Evolutionary conservation across 2,329 filamentous ascomycete species (phyloP), one percentile per base, ranked within the genome.

Genomic region (Fusarium sarcochroum): DNA sequence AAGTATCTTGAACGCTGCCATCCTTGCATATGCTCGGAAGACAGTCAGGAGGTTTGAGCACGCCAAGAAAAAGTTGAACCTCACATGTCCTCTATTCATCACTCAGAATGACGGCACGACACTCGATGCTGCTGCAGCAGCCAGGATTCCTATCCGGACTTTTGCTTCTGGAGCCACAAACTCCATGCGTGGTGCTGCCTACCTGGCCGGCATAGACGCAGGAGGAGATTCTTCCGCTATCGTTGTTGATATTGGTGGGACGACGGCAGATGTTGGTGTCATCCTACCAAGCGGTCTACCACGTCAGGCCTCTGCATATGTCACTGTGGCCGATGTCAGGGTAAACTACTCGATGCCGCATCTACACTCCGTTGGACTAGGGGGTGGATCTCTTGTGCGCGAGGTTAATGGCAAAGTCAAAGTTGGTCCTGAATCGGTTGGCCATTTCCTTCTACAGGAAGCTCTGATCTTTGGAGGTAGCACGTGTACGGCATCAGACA

Each of bases 221-320:
- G 64, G 57, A 9, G 64, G 55, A 9, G 49, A 53, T 6, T 23
- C 53, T n/a, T 23, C 55, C 4, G 42, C 66, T 52, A 71, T 25
- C 48, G 84, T 87, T 0, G 80, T 86, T 6, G 85, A 87, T 70
- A 81, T 87, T 20, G 85, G 85, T 6, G 85, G 85, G 15, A 87
- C 85, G 0, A 87, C 85, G 0, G 81, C 84, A 1, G 85, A 87
- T 58, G 81, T 85, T 7, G 84, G 85, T 6, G 70, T 85, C 0
- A 66, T 88, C 6, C 5, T 85, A 78, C 45, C 63, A 15, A 34
- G 49, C n/a, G 54, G 63, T 7, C 23, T 58, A 17, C 65, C 65
- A 3, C 44, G 54, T 18, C 55, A 59, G n/a, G 56, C 52, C 3
- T 56, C 56, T 2, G 42, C 47, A 5, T 49, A 56, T 5, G 58